phyloP scores from a whole-genome alignment of 805 yeast species.

The Yarrowia sp. region DNA sequence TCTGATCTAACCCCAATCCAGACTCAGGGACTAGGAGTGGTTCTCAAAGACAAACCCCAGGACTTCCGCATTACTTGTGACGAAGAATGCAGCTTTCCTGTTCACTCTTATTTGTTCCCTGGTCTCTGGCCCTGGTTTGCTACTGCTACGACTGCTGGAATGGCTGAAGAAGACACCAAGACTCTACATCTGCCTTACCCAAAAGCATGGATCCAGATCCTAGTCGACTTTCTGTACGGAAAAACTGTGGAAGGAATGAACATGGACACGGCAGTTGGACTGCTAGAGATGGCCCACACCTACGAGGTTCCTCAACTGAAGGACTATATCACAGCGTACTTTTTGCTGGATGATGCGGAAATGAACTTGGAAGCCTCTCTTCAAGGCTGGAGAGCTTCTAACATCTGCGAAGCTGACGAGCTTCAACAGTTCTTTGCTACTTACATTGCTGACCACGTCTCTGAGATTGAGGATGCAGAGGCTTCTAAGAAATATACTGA shows the following conservation, averaged over 20 bases:
- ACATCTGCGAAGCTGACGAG: not conserved
- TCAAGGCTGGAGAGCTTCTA: not conserved
- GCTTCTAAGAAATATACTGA: not conserved
- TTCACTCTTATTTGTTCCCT: not conserved
- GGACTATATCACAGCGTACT: not conserved
- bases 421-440: not conserved
- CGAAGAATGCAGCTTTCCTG: not conserved
- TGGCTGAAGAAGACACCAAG: not conserved
- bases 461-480: not conserved
- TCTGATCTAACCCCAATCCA: not conserved
- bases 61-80: not conserved
- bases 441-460: not conserved
- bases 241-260: not conserved
- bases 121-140: not conserved
- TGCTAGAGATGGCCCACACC: not conserved
- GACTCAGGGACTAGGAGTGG: not conserved
- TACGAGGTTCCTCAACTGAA: not conserved
- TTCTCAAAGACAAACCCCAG: not conserved
- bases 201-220: not conserved
- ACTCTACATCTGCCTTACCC: not conserved
- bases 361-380: not conserved
- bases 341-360: not conserved
- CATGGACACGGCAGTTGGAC: not conserved
- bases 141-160: not conserved
- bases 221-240: not conserved